Evolutionary conservation across 73 alveolate species (phyloP).

Genomic region (Stentor coeruleus): DNA sequence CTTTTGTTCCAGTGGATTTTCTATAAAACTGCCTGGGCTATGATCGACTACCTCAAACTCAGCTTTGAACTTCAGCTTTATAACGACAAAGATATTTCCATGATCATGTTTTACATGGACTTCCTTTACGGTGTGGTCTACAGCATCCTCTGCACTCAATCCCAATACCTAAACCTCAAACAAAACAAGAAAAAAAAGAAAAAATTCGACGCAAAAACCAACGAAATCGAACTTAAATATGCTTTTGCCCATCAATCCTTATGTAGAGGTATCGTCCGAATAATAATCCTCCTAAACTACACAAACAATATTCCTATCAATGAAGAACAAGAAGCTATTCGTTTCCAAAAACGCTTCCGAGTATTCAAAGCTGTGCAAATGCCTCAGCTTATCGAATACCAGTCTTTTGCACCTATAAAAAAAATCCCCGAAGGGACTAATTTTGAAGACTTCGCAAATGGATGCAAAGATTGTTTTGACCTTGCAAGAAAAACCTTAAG

Average conservation of each 20-base stretch:
- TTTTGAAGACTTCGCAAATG: neutral
- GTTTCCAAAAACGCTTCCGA: neutral
- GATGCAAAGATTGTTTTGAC: constrained; percentile 17
- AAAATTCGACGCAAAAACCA: neutral
- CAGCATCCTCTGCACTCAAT: neutral
- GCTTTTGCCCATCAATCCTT: neutral
- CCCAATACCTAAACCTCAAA: neutral
- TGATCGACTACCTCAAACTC: constrained; percentile 36
- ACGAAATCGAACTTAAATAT: neutral
- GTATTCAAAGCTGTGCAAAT: neutral
- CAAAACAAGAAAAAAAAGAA: neutral
- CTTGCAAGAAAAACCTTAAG: neutral
- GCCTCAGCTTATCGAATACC: constrained; percentile 17
- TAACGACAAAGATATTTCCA: constrained; percentile 36
- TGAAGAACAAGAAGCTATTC: neutral
- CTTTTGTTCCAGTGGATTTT: constrained; percentile 38
- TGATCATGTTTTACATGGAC: constrained; percentile 26
- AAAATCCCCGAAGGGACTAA: too few species aligned
- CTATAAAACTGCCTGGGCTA: neutral
- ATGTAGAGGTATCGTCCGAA: constrained; percentile 20
- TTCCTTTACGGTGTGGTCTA: neutral
- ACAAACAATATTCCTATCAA: neutral
- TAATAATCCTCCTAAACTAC: neutral
- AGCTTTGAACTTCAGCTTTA: constrained; percentile 51
- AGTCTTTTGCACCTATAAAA: neutral